phyloP scores from a whole-genome alignment of 139 green algal genomes.

The Tetraselmis chui region DNA sequence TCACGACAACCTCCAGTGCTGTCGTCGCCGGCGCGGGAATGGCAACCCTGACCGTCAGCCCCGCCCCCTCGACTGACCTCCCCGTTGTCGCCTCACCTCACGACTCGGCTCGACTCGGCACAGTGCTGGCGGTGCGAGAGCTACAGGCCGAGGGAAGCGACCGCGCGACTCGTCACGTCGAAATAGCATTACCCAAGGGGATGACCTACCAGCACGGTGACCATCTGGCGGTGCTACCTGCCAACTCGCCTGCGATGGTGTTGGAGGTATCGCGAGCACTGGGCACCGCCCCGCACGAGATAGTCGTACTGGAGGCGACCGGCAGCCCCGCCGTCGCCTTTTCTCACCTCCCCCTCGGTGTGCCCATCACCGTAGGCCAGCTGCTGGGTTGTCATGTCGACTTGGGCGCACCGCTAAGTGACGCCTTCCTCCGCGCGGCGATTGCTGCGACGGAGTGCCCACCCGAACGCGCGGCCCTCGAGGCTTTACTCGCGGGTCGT shows the following conservation, averaged over 20 bases:
- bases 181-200: conserved; percentile 13
- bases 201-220: conserved; percentile 13
- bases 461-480: not conserved
- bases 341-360: not conserved
- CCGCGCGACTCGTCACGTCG: conserved; percentile 14
- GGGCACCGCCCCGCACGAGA: conserved; percentile 2
- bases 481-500: not conserved
- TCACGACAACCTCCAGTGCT: too few relatives aligned
- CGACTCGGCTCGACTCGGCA: not conserved
- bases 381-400: conserved; percentile 15
- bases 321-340: not conserved
- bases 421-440: not conserved
- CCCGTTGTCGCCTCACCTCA: not conserved
- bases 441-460: not conserved
- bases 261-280: conserved; percentile 1
- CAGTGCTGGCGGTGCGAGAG: not conserved
- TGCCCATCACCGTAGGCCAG: not conserved
- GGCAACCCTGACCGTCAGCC: not conserved
- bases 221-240: conserved; percentile 18
- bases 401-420: conserved; percentile 6
- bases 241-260: conserved; percentile 13
- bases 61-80: too few relatives aligned
- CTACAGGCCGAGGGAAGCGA: conserved; percentile 4
- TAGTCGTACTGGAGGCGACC: not conserved
- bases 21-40: too few relatives aligned